Evolutionary conservation across 2,329 filamentous ascomycete genomes (phyloP).

Genomic region (Geosmithia putterillii): DNA sequence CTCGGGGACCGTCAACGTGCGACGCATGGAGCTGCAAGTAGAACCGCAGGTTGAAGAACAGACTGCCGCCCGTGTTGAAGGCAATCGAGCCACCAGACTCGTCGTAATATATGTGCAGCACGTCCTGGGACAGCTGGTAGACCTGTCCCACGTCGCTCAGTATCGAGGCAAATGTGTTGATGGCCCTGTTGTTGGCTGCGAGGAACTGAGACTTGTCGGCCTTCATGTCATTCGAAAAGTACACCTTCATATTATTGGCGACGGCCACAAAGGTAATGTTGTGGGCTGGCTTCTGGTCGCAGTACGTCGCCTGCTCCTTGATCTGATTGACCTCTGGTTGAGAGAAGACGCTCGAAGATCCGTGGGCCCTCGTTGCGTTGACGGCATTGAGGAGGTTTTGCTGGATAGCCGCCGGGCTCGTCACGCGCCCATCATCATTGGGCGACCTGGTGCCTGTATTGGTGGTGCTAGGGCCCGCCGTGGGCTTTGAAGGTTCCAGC

Average conservation of each 20-base stretch:
- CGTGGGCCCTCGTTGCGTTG: conserved; percentile 63
- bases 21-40: conserved; percentile 66
- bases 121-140: conserved; percentile 57
- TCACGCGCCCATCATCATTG: conserved; percentile 39
- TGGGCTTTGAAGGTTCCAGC: neutral
- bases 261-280: conserved; percentile 62
- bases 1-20: conserved; percentile 22
- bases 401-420: conserved; percentile 47
- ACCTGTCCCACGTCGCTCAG: conserved; percentile 58
- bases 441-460: conserved; percentile 6
- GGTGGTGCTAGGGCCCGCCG: neutral
- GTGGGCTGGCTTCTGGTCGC: conserved; percentile 62
- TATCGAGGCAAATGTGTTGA: conserved; percentile 58
- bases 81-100: conserved; percentile 70
- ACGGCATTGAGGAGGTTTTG: conserved; percentile 69
- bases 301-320: conserved; percentile 76
- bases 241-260: conserved; percentile 61
- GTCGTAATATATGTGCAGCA: conserved; percentile 82
- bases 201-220: conserved; percentile 42
- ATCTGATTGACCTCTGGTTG: conserved; percentile 60
- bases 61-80: conserved; percentile 75
- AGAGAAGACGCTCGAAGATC: conserved; percentile 60
- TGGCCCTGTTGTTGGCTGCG: conserved; percentile 39
- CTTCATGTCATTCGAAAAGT: conserved; percentile 45
- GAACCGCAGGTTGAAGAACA: conserved; percentile 91